These are phyloP conservation scores for Phaeophleospora eucalypticola DNA, from an alignment of 2,329 filamentous ascomycete genomes.

Conservation along the genomic window DNA sequence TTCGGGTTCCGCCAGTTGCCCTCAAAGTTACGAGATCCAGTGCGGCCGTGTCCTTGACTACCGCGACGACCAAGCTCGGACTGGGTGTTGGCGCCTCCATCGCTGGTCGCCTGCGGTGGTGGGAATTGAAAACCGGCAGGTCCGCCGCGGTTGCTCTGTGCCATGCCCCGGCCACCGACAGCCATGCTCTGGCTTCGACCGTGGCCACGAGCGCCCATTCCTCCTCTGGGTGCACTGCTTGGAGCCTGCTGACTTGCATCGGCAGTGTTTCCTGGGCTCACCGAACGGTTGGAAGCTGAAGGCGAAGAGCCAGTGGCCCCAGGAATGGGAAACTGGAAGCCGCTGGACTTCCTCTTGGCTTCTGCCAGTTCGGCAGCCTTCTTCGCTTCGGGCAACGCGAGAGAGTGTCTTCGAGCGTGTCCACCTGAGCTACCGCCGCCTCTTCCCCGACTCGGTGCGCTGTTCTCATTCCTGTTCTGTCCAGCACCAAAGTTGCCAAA, in stretches of 20 bases:
- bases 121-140: constrained; percentile 68
- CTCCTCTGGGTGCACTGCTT: constrained; percentile 29
- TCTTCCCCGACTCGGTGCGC: constrained; percentile 63
- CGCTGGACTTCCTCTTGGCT: constrained; percentile 89
- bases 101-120: constrained; percentile 42
- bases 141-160: constrained; percentile 57
- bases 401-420: constrained; percentile 89
- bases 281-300: constrained; percentile 48
- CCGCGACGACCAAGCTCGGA: constrained; percentile 71
- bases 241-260: constrained; percentile 21
- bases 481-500: constrained; percentile 52
- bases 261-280: constrained; percentile 50
- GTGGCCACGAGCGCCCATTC: constrained; percentile 46
- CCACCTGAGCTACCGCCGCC: constrained; percentile 68
- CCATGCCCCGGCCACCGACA: constrained; percentile 63
- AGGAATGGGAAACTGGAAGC: constrained; percentile 88
- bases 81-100: constrained; percentile 44
- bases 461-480: constrained; percentile 58
- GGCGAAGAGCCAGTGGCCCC: constrained; percentile 53
- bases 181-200: constrained; percentile 88
- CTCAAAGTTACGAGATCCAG: constrained; percentile 89
- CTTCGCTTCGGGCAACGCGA: constrained; percentile 92
- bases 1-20: constrained; percentile 92
- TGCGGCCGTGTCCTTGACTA: constrained; percentile 74
- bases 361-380: constrained; percentile 96